Conservation (phyloP, 768 basidiomycete genomes). For the Hericium coralloides region DNA sequence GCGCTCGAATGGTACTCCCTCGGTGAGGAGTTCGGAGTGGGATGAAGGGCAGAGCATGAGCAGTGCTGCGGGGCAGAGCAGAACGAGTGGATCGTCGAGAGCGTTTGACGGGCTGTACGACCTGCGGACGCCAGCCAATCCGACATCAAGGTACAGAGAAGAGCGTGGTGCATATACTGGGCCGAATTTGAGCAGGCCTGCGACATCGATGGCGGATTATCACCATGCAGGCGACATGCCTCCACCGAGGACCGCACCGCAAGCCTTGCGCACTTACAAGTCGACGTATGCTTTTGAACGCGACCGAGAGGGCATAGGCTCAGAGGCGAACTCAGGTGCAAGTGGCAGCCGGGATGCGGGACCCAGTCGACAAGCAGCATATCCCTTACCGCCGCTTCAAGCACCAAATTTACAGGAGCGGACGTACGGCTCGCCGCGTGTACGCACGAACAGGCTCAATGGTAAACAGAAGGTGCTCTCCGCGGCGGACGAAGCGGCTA, state of each 20-base stretch:
- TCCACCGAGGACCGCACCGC: constrained; percentile 31
- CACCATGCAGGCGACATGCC: constrained; percentile 15
- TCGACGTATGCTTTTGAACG: constrained; percentile 29
- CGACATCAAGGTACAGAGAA: neutral
- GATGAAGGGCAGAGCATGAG: neutral
- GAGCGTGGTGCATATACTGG: constrained; percentile 12
- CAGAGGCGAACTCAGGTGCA: neutral
- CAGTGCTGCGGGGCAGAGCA: constrained; percentile 1
- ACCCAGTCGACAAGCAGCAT: neutral
- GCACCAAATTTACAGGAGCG: constrained; percentile 7
- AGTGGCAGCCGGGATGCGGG: neutral
- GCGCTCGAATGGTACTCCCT: neutral
- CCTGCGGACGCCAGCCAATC: constrained; percentile 16
- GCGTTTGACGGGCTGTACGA: constrained; percentile 1
- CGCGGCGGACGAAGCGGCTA: constrained; percentile 13
- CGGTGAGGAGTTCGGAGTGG: neutral
- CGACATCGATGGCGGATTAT: constrained; percentile 28
- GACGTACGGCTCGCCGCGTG: constrained; percentile 13
- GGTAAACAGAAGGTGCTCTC: neutral
- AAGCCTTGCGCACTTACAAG: constrained; percentile 31
- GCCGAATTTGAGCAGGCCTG: constrained; percentile 10
- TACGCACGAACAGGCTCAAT: constrained; percentile 3
- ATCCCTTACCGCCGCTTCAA: constrained; percentile 5
- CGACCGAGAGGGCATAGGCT: constrained; percentile 12
- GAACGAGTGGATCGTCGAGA: constrained; percentile 3